These are phyloP conservation scores for Fusarium tuaranense DNA, from an alignment of 2,329 filamentous ascomycete genomes.

Conservation along the genomic window DNA sequence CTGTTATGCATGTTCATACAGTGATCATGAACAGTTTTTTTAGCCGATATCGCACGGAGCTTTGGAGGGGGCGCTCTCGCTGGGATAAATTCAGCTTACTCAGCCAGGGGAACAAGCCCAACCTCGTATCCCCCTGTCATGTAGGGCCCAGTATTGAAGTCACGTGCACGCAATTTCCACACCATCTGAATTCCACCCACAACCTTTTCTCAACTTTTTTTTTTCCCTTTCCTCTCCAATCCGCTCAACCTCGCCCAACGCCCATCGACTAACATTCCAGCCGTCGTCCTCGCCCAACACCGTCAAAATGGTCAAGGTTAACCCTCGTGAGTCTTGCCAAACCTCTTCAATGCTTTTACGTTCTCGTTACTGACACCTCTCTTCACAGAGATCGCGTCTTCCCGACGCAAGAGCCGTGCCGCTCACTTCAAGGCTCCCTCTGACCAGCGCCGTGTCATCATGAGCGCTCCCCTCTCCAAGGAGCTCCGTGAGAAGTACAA, in stretches of 20 bases:
- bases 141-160: constrained; percentile 30
- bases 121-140: neutral
- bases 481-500: constrained; percentile 99
- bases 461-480: constrained; percentile 96
- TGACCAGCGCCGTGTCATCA: constrained; percentile 93
- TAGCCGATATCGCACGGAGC: neutral
- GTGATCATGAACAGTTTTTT: neutral
- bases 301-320: constrained; percentile 78
- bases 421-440: constrained; percentile 97
- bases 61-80: neutral
- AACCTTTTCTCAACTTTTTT: constrained; percentile 17
- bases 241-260: constrained; percentile 46
- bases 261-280: constrained; percentile 44
- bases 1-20: neutral
- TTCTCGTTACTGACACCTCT: constrained; percentile 12
- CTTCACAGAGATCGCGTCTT: constrained; percentile 72
- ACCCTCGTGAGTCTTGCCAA: constrained; percentile 61
- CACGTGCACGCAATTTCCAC: constrained; percentile 47
- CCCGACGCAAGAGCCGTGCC: constrained; percentile 98
- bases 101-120: neutral
- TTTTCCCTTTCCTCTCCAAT: constrained; percentile 31
- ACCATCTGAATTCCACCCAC: constrained; percentile 48
- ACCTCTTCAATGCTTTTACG: neutral
- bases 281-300: constrained; percentile 44
- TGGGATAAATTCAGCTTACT: neutral